Base-by-base conservation (phyloP, 2,329 filamentous ascomycete genomes). In the Allantophomopsis cytisporea region DNA sequence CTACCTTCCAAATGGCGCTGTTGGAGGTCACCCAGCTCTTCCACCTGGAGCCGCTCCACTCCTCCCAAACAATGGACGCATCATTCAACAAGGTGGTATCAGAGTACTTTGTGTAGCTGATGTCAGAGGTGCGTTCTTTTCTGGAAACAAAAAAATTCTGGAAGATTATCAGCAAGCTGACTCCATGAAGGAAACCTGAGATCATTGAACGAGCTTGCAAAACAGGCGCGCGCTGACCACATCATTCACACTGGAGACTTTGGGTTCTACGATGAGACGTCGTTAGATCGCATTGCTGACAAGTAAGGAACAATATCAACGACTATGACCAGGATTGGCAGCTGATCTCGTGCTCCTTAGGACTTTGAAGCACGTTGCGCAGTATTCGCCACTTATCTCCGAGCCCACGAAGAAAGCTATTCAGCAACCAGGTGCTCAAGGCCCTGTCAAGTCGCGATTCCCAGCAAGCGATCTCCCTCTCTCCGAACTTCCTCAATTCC, bases 161-260 rank as follows among this genome's bases (percentile, higher is more conserved):
- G 23, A 10, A 28, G 23, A 8, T 8, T 28, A 28, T 28, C 23
- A 28, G 23, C 11, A 28, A 8, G 23, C 23, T 28, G 23, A 41
- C 15, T 16, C 14, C 20, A 17, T 35, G 7, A 51, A 98, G 91
- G 91, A 62, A 95, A 96, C 61, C 69, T 98, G 51, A 79, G 82
- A 64, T 95, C 91, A 49, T 70, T 98, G 54, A 98, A 98, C 65
- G 88, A 96, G 45, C 80, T 98, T 45, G 91, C 91, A 48, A 93
- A 85, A 63, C 83, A 91, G 58, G 89, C 91, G 46, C 83, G 83
- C 58, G 91, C 91, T 53, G 87, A 95, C 64, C 87, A 95, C 66
- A 94, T 98, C 62, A 87, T 98, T 55, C 91, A 98, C 64, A 98
- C 91, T 15, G 91, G 91, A 61, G 91, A 98, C 61, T 98, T 98